Evolutionary conservation across 768 basidiomycete species (phyloP).

Genomic region (Boletus vinaceobasis): DNA sequence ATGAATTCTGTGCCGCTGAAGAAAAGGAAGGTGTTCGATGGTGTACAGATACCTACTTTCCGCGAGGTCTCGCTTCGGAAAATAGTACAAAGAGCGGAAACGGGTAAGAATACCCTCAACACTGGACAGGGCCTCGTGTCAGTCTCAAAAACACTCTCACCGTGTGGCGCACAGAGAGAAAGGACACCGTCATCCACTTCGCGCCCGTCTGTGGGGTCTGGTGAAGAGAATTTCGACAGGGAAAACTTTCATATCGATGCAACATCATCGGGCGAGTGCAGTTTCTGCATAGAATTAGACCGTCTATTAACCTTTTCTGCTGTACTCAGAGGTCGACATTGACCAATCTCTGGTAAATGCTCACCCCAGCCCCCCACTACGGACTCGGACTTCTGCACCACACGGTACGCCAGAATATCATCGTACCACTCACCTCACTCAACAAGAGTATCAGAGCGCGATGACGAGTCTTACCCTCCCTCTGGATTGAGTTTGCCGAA

Average conservation of each 20-base stretch:
- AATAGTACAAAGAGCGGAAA: background rate
- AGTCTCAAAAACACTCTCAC: background rate
- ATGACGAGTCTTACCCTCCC: background rate
- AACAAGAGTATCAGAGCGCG: background rate
- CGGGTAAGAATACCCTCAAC: background rate
- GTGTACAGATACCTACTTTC: constrained; percentile 28
- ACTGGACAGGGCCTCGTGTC: background rate
- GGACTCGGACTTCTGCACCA: background rate
- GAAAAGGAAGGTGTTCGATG: constrained; percentile 28
- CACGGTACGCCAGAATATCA: constrained; percentile 7
- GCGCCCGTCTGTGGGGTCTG: constrained; percentile 7
- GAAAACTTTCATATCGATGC: constrained; percentile 23
- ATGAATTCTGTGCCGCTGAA: constrained; percentile 22
- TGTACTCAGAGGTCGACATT: constrained; percentile 18
- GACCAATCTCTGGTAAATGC: constrained; percentile 18
- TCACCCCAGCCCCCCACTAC: constrained; percentile 8
- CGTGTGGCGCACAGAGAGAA: background rate
- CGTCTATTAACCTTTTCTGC: background rate
- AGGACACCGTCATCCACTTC: background rate
- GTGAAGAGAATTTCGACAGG: constrained; percentile 31
- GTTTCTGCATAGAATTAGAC: background rate
- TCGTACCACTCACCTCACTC: background rate
- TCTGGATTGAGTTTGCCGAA: background rate
- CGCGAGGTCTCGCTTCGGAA: constrained; percentile 15
- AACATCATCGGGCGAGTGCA: constrained; percentile 21